These are phyloP conservation scores for Styphnolobium japonicum DNA, from an alignment of 306 rosid genomes.

Conservation along the genomic window DNA sequence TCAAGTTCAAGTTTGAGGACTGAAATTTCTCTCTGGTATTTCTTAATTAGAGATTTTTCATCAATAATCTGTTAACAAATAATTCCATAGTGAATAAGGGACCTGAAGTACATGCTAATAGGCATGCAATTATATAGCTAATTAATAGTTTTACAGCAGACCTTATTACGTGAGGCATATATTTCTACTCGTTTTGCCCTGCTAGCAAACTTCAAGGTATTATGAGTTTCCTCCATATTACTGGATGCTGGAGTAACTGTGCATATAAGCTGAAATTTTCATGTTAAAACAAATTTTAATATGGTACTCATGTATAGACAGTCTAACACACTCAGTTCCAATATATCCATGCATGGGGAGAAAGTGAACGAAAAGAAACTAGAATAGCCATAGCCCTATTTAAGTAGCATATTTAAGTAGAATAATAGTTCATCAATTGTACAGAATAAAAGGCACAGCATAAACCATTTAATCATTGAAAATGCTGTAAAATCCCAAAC, in stretches of 20 bases:
- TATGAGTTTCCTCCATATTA: conserved; percentile 99
- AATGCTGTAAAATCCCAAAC: conserved; percentile 40
- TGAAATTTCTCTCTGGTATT: conserved; percentile 95
- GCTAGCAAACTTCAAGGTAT: conserved; percentile 97
- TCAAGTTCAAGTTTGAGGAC: conserved; percentile 90
- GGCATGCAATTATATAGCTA: conserved; percentile 1
- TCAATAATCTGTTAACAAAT: conserved; percentile 75
- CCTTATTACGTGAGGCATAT: conserved; percentile 96
- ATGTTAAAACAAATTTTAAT: conserved; percentile 20
- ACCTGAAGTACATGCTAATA: conserved; percentile 5
- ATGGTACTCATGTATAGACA: not conserved
- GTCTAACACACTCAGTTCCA: not conserved
- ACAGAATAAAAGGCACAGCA: not conserved
- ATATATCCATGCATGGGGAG: not conserved
- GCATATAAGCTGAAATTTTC: conserved; percentile 85
- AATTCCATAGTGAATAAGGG: conserved; percentile 22
- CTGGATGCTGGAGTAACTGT: conserved; percentile 99
- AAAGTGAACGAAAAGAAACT: not conserved
- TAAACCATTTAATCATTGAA: conserved; percentile 6
- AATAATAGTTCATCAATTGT: not conserved
- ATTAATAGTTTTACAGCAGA: conserved; percentile 27
- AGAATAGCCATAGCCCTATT: not conserved
- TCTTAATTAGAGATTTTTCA: conserved; percentile 95
- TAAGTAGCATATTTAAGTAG: not conserved
- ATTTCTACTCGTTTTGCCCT: conserved; percentile 99